A percentile compares a stretch with the other conserved stretches of the same genome.
These are phyloP conservation scores for Lactarius vividus DNA, from an alignment of 768 basidiomycete genomes.

Conservation along the genomic window DNA sequence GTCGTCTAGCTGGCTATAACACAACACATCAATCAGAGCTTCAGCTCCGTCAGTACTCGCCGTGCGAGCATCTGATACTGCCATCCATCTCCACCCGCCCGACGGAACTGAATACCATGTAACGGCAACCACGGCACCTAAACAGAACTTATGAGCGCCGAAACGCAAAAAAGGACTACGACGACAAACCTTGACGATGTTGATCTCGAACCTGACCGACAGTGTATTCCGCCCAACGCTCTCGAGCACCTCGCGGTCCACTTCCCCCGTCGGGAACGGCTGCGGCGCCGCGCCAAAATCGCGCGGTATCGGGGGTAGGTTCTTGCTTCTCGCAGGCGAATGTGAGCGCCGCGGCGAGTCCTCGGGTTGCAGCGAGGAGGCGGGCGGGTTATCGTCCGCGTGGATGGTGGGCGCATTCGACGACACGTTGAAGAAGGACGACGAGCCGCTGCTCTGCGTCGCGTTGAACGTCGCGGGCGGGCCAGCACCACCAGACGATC, in stretches of 20 bases:
- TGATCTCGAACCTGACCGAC: conserved; percentile 94
- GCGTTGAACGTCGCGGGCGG: conserved; percentile 41
- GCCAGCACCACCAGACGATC: conserved; percentile 44
- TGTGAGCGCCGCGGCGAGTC: conserved; percentile 38
- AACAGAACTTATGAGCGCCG: too few relatives aligned
- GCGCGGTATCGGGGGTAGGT: conserved; percentile 77
- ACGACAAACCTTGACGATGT: conserved; percentile 80
- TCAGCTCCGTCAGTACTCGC: conserved; percentile 83
- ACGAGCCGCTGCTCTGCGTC: conserved; percentile 74
- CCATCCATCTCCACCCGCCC: conserved; percentile 89
- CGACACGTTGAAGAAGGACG: conserved; percentile 82
- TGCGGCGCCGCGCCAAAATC: conserved; percentile 49
- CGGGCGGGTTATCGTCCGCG: conserved; percentile 35
- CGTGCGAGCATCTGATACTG: conserved; percentile 96
- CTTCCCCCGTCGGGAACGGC: conserved; percentile 60
- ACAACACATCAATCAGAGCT: conserved; percentile 47
- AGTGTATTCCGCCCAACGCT: conserved; percentile 71
- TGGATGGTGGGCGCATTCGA: conserved; percentile 46
- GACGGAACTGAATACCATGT: conserved; percentile 93
- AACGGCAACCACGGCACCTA: conserved; percentile 92
- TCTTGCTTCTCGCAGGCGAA: conserved; percentile 58
- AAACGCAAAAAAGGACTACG: neutral
- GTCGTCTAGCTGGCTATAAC: neutral
- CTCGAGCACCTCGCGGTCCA: conserved; percentile 68
- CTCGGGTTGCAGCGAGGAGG: conserved; percentile 30